Percentiles rank a stretch among this genome's conserved stretches.
Conservation (phyloP, 345 rosid species). For the Ceriops zippeliana region DNA sequence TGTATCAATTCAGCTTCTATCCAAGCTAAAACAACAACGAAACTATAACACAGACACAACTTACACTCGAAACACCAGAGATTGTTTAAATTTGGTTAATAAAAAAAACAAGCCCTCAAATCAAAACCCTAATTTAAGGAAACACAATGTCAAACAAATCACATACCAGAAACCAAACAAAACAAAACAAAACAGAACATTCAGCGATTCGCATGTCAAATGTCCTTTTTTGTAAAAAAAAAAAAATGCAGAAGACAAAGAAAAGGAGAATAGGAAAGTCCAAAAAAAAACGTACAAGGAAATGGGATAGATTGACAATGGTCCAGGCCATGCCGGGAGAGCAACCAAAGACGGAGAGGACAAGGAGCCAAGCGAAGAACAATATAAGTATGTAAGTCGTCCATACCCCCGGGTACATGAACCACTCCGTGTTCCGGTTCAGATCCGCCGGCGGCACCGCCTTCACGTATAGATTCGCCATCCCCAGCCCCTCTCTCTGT, state of each 20-base stretch:
- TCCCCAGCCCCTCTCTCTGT: background rate
- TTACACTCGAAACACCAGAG: no score
- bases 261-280: background rate
- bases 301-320: constrained; percentile 69
- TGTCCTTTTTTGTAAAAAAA: no score
- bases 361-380: constrained; percentile 71
- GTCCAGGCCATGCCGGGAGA: constrained; percentile 89
- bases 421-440: constrained; percentile 88
- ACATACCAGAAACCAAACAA: no score
- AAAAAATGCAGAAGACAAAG: background rate
- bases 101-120: background rate
- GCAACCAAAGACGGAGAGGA: constrained; percentile 59
- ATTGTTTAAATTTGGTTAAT: no score
- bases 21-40: no score
- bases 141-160: no score
- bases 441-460: constrained; percentile 80
- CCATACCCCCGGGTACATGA: constrained; percentile 89
- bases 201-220: no score
- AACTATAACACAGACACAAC: no score
- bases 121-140: background rate
- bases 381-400: constrained; percentile 64
- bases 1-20: background rate
- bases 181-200: no score
- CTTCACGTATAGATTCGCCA: constrained; percentile 59
- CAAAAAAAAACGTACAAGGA: constrained; percentile 32